Base-by-base conservation (phyloP, 331 rosid species). In the Quercus tomentella region DNA sequence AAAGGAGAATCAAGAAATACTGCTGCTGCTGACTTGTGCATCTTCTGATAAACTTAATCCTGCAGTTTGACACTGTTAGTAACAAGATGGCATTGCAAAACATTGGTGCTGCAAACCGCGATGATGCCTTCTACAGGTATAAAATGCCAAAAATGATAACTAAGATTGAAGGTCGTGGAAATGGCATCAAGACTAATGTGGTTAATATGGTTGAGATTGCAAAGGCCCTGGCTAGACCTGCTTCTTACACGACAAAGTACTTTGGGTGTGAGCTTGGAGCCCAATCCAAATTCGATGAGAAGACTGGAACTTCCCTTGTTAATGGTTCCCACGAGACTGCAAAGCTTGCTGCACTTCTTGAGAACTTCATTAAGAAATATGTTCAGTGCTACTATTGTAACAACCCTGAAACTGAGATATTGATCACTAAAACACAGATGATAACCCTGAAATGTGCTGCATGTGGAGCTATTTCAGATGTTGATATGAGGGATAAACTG, bases 251-350 rank as follows among this genome's bases (percentile, higher is more conserved):
- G 20, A 85, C 88, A 0, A 89, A 89, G 80, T 89, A 85, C 73
- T 87, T 89, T 77, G 93, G 93, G 30, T 87, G 91, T 76, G 93
- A 87, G 84, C 93, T 89, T 80, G 91, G 93, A 61, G 93, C 93
- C 12, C 93, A 87, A 37, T 87, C 91, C 51, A 89, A 89, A 62
- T 89, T 89, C 28, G 93, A 87, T 51, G 93, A 89, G 82, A 89
- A 87, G 79, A 87, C 87, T 16, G 93, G 91, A 41, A 86, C 84
- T 30, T 80, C 91, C 37, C 87, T 85, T 21, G 93, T 89, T 18
- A 89, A 89, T 77, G 93, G 93, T 21, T 77, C 91, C 5, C 93
- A 87, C 41, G 93, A 87, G 22, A 89, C 91, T 55, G 55, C 87
- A 1, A 89, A 89, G 75, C 89, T 89, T 57, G 93, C 93, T 56